These are phyloP conservation scores for Oryza meyeriana DNA, from an alignment of 176 grass and related monocot species.

Conservation along the genomic window DNA sequence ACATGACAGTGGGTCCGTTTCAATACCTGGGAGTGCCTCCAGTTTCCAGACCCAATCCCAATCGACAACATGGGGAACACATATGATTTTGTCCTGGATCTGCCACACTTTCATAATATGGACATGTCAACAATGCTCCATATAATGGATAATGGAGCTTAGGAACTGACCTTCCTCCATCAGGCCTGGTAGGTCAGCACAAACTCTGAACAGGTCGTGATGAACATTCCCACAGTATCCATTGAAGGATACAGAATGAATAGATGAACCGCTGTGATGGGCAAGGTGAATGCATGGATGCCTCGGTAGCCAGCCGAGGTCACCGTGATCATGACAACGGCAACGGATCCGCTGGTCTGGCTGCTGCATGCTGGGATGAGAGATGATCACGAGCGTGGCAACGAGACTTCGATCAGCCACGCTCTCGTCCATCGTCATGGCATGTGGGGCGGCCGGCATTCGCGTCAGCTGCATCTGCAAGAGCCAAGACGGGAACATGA, in stretches of 20 bases:
- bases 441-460: background rate
- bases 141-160: background rate
- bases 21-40: background rate
- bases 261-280: background rate
- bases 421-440: background rate
- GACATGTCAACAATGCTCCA: background rate
- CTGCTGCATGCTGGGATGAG: background rate
- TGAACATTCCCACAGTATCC: background rate
- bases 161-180: background rate
- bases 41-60: background rate
- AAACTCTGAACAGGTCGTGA: background rate
- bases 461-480: background rate
- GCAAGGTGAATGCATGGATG: no score
- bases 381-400: background rate
- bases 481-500: background rate
- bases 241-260: background rate
- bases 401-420: no score
- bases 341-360: no score
- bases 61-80: background rate
- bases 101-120: background rate
- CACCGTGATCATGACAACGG: background rate
- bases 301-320: background rate
- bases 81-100: background rate
- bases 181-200: background rate
- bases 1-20: background rate